These are phyloP conservation scores for Pestalotiopsis sp. DNA, from an alignment of 2,329 filamentous ascomycete species.

Conservation along the genomic window DNA sequence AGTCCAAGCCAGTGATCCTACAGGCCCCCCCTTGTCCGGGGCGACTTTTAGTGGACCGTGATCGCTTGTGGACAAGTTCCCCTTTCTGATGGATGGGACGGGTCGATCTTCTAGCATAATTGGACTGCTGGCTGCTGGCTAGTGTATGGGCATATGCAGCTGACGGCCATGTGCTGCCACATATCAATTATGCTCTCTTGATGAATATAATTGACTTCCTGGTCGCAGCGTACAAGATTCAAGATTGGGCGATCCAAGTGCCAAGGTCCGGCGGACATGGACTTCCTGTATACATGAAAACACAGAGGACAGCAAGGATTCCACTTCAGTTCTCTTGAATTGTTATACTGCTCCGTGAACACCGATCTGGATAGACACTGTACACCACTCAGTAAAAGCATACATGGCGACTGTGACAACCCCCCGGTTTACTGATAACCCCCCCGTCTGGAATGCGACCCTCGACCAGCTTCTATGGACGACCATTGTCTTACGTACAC, in stretches of 20 bases:
- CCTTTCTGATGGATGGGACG: constrained; percentile 5
- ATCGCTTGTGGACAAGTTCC: constrained; percentile 10
- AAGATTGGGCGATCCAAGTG: background rate
- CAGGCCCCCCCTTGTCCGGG: too few relatives aligned
- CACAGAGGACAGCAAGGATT: background rate
- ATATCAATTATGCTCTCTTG: background rate
- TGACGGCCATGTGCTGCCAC: background rate
- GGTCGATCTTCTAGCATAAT: background rate
- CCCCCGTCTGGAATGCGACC: background rate
- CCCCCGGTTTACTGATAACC: background rate
- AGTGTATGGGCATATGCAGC: background rate
- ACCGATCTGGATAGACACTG: background rate
- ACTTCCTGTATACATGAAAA: background rate
- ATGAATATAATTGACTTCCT: background rate
- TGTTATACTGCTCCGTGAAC: too few relatives aligned
- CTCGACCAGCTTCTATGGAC: background rate
- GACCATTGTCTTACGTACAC: background rate
- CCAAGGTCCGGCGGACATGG: background rate
- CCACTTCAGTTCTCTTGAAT: background rate
- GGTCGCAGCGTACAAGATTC: background rate
- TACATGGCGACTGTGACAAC: background rate
- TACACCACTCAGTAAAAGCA: background rate
- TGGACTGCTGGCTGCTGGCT: background rate
- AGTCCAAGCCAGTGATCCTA: background rate
- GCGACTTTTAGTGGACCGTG: background rate